Percentiles rank a stretch among this genome's conserved stretches.
phyloP scores from a whole-genome alignment of 2,329 filamentous ascomycete genomes.

The Rhynchosporium graminicola region DNA sequence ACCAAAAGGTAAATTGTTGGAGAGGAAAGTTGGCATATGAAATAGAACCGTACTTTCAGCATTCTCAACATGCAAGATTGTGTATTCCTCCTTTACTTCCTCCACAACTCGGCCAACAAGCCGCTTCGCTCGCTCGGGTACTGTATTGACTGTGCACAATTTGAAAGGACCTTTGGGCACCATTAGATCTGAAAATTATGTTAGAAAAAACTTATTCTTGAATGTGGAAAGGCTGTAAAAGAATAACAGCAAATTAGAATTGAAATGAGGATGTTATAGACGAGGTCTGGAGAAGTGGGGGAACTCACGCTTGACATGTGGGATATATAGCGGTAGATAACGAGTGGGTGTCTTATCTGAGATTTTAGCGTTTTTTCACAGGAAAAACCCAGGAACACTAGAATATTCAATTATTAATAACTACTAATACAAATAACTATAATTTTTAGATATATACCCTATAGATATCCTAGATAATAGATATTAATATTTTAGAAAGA shows the following conservation, averaged over 20 bases:
- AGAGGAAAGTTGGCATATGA: not conserved
- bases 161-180: slow-evolving; percentile 57
- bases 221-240: too few relatives aligned
- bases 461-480: too few relatives aligned
- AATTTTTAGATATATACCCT: too few relatives aligned
- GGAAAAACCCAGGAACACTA: too few relatives aligned
- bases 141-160: slow-evolving; percentile 68
- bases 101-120: slow-evolving; percentile 63
- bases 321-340: too few relatives aligned
- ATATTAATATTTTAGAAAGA: too few relatives aligned
- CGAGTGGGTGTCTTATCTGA: too few relatives aligned
- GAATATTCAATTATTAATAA: too few relatives aligned
- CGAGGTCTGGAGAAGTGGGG: not conserved
- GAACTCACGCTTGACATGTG: not conserved
- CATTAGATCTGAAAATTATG: slow-evolving; percentile 21
- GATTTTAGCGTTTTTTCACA: too few relatives aligned
- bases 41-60: slow-evolving; percentile 52
- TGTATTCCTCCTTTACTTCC: slow-evolving; percentile 62
- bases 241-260: too few relatives aligned
- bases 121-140: slow-evolving; percentile 62
- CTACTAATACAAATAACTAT: too few relatives aligned
- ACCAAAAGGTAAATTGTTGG: not conserved
- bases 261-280: not conserved
- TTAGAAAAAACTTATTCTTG: too few relatives aligned
- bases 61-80: slow-evolving; percentile 63